A percentile compares a stretch with the other conserved stretches of the same genome.
These are phyloP conservation scores for Stromatinia cepivora DNA, from an alignment of 2,329 filamentous ascomycete genomes.

Conservation along the genomic window DNA sequence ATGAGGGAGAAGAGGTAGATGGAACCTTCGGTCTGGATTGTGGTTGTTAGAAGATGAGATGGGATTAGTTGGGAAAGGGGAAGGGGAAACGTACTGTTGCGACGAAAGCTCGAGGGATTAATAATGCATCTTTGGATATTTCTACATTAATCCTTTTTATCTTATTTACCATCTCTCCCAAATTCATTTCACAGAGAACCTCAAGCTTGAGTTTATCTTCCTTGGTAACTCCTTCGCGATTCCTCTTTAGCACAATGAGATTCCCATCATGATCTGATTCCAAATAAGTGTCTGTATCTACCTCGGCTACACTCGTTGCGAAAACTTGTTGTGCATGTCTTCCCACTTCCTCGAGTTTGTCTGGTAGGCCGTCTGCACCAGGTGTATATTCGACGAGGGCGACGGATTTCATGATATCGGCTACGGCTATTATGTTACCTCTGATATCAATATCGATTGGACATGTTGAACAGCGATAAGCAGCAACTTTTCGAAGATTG, in stretches of 20 bases:
- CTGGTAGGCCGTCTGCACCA: slow-evolving; percentile 55
- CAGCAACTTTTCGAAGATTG: slow-evolving; percentile 67
- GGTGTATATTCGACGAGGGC: slow-evolving; percentile 72
- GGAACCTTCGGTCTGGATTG: slow-evolving; percentile 74
- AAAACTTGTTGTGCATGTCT: slow-evolving; percentile 81
- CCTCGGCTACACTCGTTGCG: slow-evolving; percentile 73
- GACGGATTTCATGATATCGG: slow-evolving; percentile 92
- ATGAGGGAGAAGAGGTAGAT: slow-evolving; percentile 90
- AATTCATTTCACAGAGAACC: slow-evolving; percentile 75
- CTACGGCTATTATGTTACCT: slow-evolving; percentile 75
- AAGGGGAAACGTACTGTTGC: slow-evolving; percentile 66
- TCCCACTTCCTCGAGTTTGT: slow-evolving; percentile 70
- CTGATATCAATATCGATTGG: slow-evolving; percentile 78
- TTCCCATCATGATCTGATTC: slow-evolving; percentile 88
- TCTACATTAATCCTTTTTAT: slow-evolving; percentile 74
- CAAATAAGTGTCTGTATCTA: slow-evolving; percentile 75
- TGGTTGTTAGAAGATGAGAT: not conserved
- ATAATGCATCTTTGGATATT: slow-evolving; percentile 61
- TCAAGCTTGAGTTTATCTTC: slow-evolving; percentile 72
- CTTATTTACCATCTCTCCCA: slow-evolving; percentile 92
- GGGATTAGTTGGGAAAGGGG: not conserved
- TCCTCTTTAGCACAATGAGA: slow-evolving; percentile 74
- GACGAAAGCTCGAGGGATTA: slow-evolving; percentile 82
- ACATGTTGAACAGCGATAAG: slow-evolving; percentile 79
- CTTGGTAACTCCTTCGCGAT: slow-evolving; percentile 68